Conservation (phyloP, 2,329 filamentous ascomycete species). For the Epichloe elymi region DNA sequence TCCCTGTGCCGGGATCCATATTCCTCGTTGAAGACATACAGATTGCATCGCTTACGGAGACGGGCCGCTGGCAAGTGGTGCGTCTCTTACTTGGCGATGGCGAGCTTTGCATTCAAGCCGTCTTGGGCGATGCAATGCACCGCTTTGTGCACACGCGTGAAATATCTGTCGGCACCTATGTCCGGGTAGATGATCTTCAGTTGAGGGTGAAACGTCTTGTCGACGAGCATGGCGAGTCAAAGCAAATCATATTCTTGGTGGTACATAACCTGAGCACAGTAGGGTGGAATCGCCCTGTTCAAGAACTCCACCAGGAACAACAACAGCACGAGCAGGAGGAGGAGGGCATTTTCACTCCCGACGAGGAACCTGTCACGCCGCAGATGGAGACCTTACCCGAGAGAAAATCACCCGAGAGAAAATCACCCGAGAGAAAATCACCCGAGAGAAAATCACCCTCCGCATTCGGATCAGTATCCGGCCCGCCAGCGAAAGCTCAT, state of each 20-base stretch:
- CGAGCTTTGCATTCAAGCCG: conserved; percentile 39
- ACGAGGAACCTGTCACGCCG: background rate
- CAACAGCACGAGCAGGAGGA: background rate
- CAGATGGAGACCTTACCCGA: background rate
- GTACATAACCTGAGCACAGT: conserved; percentile 31
- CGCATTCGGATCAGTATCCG: background rate
- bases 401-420: too few species aligned
- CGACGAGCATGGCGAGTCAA: background rate
- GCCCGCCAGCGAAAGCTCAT: background rate
- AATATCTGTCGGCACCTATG: conserved; percentile 34
- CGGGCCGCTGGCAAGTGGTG: conserved; percentile 28
- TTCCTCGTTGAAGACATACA: conserved; percentile 38
- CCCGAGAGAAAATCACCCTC: background rate
- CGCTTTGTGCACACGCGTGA: conserved; percentile 31
- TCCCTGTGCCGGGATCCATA: conserved; percentile 33
- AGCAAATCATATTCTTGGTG: conserved; percentile 30
- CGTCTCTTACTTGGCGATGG: conserved; percentile 40
- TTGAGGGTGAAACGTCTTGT: conserved; percentile 15
- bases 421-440: background rate
- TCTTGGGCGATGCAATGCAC: conserved; percentile 33
- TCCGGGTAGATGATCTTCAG: conserved; percentile 30
- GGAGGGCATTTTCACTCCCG: background rate
- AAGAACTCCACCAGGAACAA: conserved; percentile 8
- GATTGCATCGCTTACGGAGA: conserved; percentile 19
- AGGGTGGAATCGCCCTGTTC: conserved; percentile 34